Evolutionary conservation across 805 yeast genomes (phyloP), one percentile per base, ranked within the genome.

Genomic region (Dipodascopsis uninucleata): DNA sequence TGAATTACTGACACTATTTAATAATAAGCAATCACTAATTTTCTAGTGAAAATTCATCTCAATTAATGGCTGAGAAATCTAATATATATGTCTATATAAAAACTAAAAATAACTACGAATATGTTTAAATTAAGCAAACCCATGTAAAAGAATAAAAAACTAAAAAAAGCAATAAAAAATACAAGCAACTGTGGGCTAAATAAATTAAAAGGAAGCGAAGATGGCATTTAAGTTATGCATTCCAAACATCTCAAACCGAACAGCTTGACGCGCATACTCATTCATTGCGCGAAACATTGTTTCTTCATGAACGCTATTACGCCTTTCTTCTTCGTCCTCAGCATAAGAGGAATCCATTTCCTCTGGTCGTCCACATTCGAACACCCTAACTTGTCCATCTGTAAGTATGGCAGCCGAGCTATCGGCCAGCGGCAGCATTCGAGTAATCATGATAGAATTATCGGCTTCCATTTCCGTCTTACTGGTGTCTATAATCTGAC

Each of bases 211-310:
- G 3, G 50, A 45, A n/a, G 39, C 39, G 16, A 49, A 36, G 18
- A 49, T 16, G 9, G 53, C 36, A 26, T 45, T 49, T 31, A 49
- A 35, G 20, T 38, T 45, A 17, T 29, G 29, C 49, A 49, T 41
- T 17, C 55, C 55, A 26, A 28, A 39, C 26, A 50, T n/a, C 21
- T 50, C 55, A 23, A 43, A 21, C n/a, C 49, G 41, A 14, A 50
- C 42, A 3, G 44, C 49, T 16, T 40, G 36, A 8, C 49, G 21
- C 12, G 47, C 31, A 18, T 39, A 28, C 20, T 36, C 39, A 23
- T 50, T 38, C 45, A 40, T 36, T 21, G 36, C 39, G 25, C 29
- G 12, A 23, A 34, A 23, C 22, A 29, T 36, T 6, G 9, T 20
- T 17, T 24, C 42, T 8, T 46, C 38, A 6, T 21, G 32, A 18